A percentile compares a stretch with the other conserved stretches of the same genome.
Conservation (phyloP, 345 rosid genomes). For the Euphorbia pulcherrima region DNA sequence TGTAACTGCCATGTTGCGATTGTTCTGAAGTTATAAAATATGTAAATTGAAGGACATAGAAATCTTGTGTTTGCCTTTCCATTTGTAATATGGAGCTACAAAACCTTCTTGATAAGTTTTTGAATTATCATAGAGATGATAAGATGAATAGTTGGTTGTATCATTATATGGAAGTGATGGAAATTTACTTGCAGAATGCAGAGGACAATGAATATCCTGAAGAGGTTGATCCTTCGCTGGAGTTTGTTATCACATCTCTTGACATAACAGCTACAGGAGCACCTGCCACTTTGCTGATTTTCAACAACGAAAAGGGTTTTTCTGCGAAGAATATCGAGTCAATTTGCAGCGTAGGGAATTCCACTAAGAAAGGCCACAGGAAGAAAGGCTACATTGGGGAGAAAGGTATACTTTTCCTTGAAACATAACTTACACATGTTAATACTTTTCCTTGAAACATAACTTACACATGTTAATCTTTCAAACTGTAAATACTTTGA, state of each 20-base stretch:
- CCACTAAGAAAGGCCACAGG: conserved; percentile 64
- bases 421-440: background rate
- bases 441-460: too few relatives aligned
- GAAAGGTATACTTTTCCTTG: conserved; percentile 43
- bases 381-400: conserved; percentile 70
- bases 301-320: conserved; percentile 71
- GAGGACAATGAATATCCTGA: conserved; percentile 67
- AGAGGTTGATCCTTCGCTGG: conserved; percentile 65
- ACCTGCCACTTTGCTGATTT: conserved; percentile 54
- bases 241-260: conserved; percentile 59
- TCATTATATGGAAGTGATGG: background rate
- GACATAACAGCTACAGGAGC: conserved; percentile 73
- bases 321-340: conserved; percentile 55
- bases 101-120: background rate
- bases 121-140: background rate
- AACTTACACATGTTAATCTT: background rate
- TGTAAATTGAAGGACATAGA: background rate
- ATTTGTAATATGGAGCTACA: too few relatives aligned
- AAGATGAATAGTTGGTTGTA: background rate
- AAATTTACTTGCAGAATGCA: conserved; percentile 41
- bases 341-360: conserved; percentile 60
- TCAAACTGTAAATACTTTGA: background rate
- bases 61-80: background rate
- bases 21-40: conserved; percentile 13
- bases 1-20: conserved; percentile 22